A percentile compares a stretch with the other conserved stretches of the same genome.
These are phyloP conservation scores for Phytophthora gonapodyides DNA, from an alignment of 352 stramenopile genomes.

Conservation along the genomic window DNA sequence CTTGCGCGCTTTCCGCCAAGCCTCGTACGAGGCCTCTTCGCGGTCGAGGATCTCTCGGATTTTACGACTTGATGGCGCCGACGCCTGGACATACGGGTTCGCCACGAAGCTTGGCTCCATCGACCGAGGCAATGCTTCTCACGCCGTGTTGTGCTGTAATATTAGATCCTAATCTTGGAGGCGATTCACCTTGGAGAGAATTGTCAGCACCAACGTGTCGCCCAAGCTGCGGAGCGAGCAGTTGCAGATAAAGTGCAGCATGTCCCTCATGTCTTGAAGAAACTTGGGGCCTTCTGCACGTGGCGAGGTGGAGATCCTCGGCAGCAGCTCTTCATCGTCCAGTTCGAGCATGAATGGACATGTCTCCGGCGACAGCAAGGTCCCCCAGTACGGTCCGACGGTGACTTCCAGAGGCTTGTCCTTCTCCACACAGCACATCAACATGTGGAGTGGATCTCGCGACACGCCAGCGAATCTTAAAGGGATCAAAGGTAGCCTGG, in stretches of 20 bases:
- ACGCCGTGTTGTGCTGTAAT: background rate
- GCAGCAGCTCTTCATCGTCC: conserved; percentile 27
- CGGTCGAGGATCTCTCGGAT: conserved; percentile 63
- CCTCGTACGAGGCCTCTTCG: conserved; percentile 52
- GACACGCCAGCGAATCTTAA: conserved; percentile 31
- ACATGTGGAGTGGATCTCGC: conserved; percentile 20
- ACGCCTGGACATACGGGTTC: conserved; percentile 54
- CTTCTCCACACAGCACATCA: conserved; percentile 32
- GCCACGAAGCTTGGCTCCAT: conserved; percentile 66
- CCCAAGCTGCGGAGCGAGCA: conserved; percentile 23
- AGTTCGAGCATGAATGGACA: conserved; percentile 27
- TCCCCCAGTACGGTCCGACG: conserved; percentile 25
- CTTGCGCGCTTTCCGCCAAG: conserved; percentile 46
- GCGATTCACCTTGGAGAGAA: background rate
- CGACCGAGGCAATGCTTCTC: background rate
- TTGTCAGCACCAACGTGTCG: conserved; percentile 19
- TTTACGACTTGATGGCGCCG: conserved; percentile 36
- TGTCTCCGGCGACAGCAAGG: conserved; percentile 20
- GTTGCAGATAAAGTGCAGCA: conserved; percentile 30
- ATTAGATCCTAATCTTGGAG: background rate
- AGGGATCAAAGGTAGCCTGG: conserved; percentile 22
- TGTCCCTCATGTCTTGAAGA: conserved; percentile 37
- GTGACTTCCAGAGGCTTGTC: conserved; percentile 13
- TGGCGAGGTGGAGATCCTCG: conserved; percentile 33
- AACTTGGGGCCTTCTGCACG: conserved; percentile 38